These are phyloP conservation scores for Lodderomyces metapsilosis DNA, from an alignment of 1,139 yeast genomes.

Conservation along the genomic window DNA sequence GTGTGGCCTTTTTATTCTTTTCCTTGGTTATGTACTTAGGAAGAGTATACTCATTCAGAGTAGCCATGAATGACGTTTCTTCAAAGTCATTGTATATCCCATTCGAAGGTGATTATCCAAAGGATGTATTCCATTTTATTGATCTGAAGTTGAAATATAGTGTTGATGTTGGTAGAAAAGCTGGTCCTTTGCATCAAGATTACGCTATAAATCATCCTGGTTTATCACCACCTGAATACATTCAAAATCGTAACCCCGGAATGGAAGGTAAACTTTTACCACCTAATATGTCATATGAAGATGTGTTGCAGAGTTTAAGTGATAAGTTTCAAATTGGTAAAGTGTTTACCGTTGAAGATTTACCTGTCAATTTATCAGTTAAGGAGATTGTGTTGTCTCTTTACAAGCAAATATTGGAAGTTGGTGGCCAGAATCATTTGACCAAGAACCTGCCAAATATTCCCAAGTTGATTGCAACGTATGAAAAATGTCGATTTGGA, in stretches of 20 bases:
- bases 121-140: slow-evolving; percentile 35
- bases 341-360: slow-evolving; percentile 34
- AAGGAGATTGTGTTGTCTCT: slow-evolving; percentile 39
- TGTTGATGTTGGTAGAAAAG: slow-evolving; percentile 43
- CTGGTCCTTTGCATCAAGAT: slow-evolving; percentile 46
- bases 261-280: slow-evolving; percentile 44
- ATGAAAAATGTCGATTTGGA: slow-evolving; percentile 71
- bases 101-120: slow-evolving; percentile 62
- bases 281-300: slow-evolving; percentile 61
- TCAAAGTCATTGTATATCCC: slow-evolving; percentile 64
- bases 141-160: slow-evolving; percentile 45
- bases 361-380: slow-evolving; percentile 48
- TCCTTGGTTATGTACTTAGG: slow-evolving; percentile 47
- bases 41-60: slow-evolving; percentile 58
- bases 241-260: slow-evolving; percentile 28
- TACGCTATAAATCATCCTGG: slow-evolving; percentile 63
- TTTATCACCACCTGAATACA: slow-evolving; percentile 45
- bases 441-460: slow-evolving; percentile 20
- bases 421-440: slow-evolving; percentile 8
- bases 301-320: slow-evolving; percentile 57
- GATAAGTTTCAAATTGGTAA: slow-evolving; percentile 48
- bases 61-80: slow-evolving; percentile 73
- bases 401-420: slow-evolving; percentile 11
- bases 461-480: slow-evolving; percentile 47
- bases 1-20: slow-evolving; percentile 57